Base-by-base conservation (phyloP, 2,329 filamentous ascomycete species). In the Hirsutella rhossiliensis region DNA sequence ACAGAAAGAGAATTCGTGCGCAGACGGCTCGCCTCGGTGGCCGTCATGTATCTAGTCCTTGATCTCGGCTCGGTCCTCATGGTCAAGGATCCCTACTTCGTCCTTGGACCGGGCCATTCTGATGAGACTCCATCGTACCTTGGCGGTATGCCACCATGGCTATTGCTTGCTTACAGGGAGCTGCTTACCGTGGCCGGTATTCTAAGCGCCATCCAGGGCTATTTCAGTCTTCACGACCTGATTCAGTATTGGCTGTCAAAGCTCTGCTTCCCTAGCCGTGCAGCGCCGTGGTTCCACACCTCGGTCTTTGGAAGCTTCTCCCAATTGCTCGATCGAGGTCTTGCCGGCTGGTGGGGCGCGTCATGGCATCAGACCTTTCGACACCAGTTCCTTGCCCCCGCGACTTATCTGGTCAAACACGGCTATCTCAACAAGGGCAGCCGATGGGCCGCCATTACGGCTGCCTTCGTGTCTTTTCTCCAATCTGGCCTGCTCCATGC, bases 331-430 rank as follows among this genome's bases (percentile, higher is more conserved):
- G 76, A 87, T 48, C 69, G 77, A 46, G 89, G 90, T 0, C 68
- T 96, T 2, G 72, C 76, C 1, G 89, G 88, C 1, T 84, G 82
- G 63, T 97, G 90, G 90, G 81, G 84, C 38, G 71, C 69, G 19
- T 90, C 80, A 73, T 96, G 90, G 90, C 90, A 97, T 61, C 89
- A 96, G 62, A 81, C 82, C 3, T 94, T 95, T 64, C 82, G 88
- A 1, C 73, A 79, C 44, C 78, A 76, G 3, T 88, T 90, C 56
- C 64, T 75, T 34, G 73, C 78, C 4, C 81, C 82, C 0, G 65
- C 72, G 0, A 61, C 60, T 2, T 75, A 67, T 54, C 53, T 82
- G 45, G 58, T 62, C 9, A 51, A 59, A 48, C 43, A 48, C 36
- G 62, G 69, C 17, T 58, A 68, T 51, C 41, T 78, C 46, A 52